phyloP scores from a whole-genome alignment of 2,329 filamentous ascomycete genomes.

The Colletotrichum falcatum region DNA sequence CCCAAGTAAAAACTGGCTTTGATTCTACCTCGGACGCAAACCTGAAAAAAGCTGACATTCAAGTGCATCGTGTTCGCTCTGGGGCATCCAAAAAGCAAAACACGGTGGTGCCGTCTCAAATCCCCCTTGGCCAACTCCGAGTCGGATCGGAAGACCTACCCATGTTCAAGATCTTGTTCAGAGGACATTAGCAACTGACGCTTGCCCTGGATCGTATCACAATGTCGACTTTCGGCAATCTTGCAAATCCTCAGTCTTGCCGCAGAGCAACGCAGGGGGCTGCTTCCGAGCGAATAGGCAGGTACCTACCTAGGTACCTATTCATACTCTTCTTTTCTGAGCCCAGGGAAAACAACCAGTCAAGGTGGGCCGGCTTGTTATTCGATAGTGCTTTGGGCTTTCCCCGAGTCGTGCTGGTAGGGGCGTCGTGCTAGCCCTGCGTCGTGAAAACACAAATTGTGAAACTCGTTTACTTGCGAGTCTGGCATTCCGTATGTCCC shows the following conservation, averaged over 20 bases:
- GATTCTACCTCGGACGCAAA: not conserved
- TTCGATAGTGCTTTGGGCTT: constrained; percentile 12
- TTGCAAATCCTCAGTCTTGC: not conserved
- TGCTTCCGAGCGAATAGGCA: not conserved
- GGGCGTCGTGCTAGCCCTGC: not conserved
- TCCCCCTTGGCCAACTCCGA: not conserved
- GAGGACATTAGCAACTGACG: not conserved
- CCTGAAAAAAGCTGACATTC: not conserved
- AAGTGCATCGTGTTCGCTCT: not conserved
- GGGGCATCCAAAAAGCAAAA: constrained; percentile 3
- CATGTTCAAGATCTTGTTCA: not conserved
- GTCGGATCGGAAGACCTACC: not conserved
- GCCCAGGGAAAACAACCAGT: constrained; percentile 3
- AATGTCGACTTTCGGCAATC: not conserved
- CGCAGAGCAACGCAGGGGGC: not conserved
- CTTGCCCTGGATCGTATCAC: not conserved
- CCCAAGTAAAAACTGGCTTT: not conserved
- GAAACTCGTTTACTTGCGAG: not conserved
- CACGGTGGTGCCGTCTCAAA: not conserved
- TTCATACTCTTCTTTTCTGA: not conserved
- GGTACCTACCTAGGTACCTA: too few species aligned
- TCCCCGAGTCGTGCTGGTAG: not conserved
- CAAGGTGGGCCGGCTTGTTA: not conserved
- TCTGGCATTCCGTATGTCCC: not conserved
- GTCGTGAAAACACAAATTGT: not conserved